Percentiles rank a stretch among this genome's conserved stretches.
phyloP scores from a whole-genome alignment of 2,329 filamentous ascomycete species.

The Scortechinia acanthostroma region DNA sequence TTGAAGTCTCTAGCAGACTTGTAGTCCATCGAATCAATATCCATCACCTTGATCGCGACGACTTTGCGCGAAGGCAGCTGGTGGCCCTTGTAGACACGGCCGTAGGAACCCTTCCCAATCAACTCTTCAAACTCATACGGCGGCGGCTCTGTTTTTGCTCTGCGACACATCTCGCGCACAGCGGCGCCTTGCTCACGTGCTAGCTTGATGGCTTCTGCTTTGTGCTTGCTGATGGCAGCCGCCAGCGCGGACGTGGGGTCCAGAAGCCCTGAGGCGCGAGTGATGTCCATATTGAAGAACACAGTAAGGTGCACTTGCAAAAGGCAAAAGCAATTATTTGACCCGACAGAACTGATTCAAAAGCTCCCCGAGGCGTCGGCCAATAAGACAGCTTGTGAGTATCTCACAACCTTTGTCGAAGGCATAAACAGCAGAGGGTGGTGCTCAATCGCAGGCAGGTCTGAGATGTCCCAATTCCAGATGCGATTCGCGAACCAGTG shows the following conservation, averaged over 20 bases:
- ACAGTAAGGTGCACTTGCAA: too few relatives aligned
- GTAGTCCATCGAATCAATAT: constrained; percentile 38
- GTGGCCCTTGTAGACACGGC: constrained; percentile 37
- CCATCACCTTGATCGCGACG: constrained; percentile 41
- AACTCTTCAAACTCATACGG: constrained; percentile 38
- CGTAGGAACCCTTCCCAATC: constrained; percentile 40
- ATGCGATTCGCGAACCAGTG: too few relatives aligned
- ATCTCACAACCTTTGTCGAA: too few relatives aligned
- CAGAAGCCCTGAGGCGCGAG: constrained; percentile 20
- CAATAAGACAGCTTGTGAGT: too few relatives aligned
- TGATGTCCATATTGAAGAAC: constrained; percentile 13
- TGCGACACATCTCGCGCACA: constrained; percentile 33
- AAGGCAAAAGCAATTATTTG: too few relatives aligned
- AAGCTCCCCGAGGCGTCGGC: too few relatives aligned
- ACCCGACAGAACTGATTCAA: too few relatives aligned
- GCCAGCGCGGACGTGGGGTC: constrained; percentile 30
- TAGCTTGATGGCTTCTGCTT: constrained; percentile 33
- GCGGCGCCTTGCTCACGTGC: constrained; percentile 32
- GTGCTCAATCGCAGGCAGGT: too few relatives aligned
- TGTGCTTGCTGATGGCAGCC: constrained; percentile 35
- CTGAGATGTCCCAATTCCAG: too few relatives aligned
- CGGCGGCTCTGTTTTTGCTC: constrained; percentile 30
- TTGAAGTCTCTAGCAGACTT: constrained; percentile 30
- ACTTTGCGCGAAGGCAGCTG: constrained; percentile 25
- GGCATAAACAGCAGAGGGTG: too few relatives aligned